A percentile compares a stretch with the other conserved stretches of the same genome.
Conservation (phyloP, 371 early-diverging fungal species). For the Mucor racemosus region DNA sequence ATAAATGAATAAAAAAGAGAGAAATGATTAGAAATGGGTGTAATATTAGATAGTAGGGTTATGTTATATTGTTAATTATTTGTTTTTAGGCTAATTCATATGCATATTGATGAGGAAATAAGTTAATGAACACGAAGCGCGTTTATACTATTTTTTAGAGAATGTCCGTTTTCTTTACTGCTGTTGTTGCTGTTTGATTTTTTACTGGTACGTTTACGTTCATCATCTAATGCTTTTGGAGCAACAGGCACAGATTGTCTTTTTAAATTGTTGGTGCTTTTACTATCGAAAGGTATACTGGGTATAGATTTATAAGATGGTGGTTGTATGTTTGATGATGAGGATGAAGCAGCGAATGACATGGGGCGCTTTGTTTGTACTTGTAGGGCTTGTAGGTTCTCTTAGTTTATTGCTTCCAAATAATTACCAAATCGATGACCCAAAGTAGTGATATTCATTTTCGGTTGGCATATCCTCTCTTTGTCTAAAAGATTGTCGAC, state of each 20-base stretch:
- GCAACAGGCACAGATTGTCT: constrained; percentile 34
- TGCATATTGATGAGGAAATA: neutral
- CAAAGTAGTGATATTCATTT: constrained; percentile 9
- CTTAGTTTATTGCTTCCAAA: neutral
- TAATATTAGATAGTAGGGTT: neutral
- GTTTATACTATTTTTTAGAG: constrained; percentile 32
- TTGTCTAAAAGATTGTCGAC: constrained; percentile 27
- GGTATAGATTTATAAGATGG: constrained; percentile 16
- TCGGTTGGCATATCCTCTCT: constrained; percentile 16
- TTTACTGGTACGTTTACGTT: neutral
- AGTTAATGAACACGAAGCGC: constrained; percentile 40
- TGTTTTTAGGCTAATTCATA: neutral
- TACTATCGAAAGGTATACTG: neutral
- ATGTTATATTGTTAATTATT: neutral
- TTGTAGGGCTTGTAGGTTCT: neutral
- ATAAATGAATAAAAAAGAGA: too few species aligned
- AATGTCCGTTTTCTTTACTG: constrained; percentile 11
- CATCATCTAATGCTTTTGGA: constrained; percentile 10
- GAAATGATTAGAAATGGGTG: neutral
- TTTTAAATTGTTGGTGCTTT: constrained; percentile 3
- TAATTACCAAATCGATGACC: constrained; percentile 18
- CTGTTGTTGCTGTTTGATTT: neutral
- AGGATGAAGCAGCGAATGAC: constrained; percentile 21
- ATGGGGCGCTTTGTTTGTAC: constrained; percentile 29
- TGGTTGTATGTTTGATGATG: constrained; percentile 20